Conservation (phyloP, 2,329 filamentous ascomycete genomes). For the Daldinia eschscholtzii region DNA sequence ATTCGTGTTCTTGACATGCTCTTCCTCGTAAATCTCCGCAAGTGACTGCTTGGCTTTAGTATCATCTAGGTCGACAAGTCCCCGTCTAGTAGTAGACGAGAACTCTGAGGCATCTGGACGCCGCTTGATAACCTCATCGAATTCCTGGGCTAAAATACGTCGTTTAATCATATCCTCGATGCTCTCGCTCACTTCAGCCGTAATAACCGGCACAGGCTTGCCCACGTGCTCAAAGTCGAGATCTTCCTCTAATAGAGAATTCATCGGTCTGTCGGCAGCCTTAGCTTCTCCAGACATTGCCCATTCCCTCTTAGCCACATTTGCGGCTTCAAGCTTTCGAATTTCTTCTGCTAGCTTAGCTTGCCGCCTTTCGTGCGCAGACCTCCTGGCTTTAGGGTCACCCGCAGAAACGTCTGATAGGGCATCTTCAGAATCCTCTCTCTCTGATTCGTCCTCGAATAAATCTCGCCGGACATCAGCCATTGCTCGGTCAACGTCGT, state of each 20-base stretch:
- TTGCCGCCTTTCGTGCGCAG: slow-evolving; percentile 87
- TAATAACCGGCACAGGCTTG: slow-evolving; percentile 95
- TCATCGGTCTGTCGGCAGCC: slow-evolving; percentile 83
- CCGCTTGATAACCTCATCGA: slow-evolving; percentile 89
- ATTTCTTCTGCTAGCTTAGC: slow-evolving; percentile 92
- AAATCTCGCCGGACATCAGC: slow-evolving; percentile 88
- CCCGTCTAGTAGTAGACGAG: slow-evolving; percentile 71
- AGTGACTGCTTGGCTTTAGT: slow-evolving; percentile 88
- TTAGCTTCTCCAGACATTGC: slow-evolving; percentile 88
- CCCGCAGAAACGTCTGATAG: slow-evolving; percentile 75
- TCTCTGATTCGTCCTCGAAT: slow-evolving; percentile 81
- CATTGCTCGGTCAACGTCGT: slow-evolving; percentile 85
- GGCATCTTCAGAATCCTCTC: slow-evolving; percentile 73
- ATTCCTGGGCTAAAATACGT: slow-evolving; percentile 88
- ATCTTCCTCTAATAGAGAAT: slow-evolving; percentile 94
- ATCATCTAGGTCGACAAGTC: slow-evolving; percentile 85
- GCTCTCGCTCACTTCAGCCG: slow-evolving; percentile 87
- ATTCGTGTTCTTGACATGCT: slow-evolving; percentile 83
- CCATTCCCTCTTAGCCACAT: slow-evolving; percentile 92
- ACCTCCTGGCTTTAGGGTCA: slow-evolving; percentile 79
- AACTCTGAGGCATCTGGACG: slow-evolving; percentile 79
- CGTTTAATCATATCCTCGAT: slow-evolving; percentile 96
- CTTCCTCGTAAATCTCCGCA: slow-evolving; percentile 93
- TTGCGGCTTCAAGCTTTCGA: slow-evolving; percentile 87
- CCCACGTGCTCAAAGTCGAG: slow-evolving; percentile 95